These are phyloP conservation scores for Elongisporangium prolatum DNA, from an alignment of 352 stramenopile genomes.

Conservation along the genomic window DNA sequence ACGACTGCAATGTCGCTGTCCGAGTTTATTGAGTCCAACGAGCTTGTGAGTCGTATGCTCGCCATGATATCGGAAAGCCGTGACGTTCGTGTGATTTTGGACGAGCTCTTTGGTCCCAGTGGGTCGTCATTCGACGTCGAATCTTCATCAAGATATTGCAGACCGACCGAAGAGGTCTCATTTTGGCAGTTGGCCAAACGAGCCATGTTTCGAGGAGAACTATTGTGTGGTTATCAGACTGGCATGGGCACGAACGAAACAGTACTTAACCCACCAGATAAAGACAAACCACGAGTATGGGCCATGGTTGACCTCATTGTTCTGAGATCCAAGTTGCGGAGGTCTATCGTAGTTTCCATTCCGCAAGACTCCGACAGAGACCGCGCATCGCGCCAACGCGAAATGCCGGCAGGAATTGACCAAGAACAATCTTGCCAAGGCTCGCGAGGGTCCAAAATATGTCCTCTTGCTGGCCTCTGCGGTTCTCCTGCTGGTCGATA, in stretches of 20 bases:
- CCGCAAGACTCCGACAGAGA: slow-evolving; percentile 18
- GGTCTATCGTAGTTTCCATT: too few species aligned
- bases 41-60: slow-evolving; percentile 81
- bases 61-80: slow-evolving; percentile 87
- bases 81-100: slow-evolving; percentile 75
- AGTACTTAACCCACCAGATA: slow-evolving; percentile 70
- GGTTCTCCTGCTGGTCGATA: too few species aligned
- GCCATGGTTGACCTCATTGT: slow-evolving; percentile 59
- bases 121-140: slow-evolving; percentile 76
- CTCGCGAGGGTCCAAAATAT: slow-evolving; percentile 12
- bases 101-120: slow-evolving; percentile 64
- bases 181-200: slow-evolving; percentile 80
- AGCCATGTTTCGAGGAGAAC: slow-evolving; percentile 49
- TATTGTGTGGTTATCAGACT: slow-evolving; percentile 76
- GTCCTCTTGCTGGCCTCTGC: slow-evolving; percentile 37
- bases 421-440: background rate
- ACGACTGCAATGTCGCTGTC: slow-evolving; percentile 66
- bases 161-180: slow-evolving; percentile 39
- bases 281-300: slow-evolving; percentile 44
- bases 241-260: slow-evolving; percentile 38
- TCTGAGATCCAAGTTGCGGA: slow-evolving; percentile 31
- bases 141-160: slow-evolving; percentile 53
- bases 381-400: slow-evolving; percentile 32
- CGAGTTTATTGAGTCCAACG: slow-evolving; percentile 88
- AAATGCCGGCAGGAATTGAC: slow-evolving; percentile 8